Evolutionary conservation across 306 rosid genomes (phyloP).

Genomic region (Medicago arabica): DNA sequence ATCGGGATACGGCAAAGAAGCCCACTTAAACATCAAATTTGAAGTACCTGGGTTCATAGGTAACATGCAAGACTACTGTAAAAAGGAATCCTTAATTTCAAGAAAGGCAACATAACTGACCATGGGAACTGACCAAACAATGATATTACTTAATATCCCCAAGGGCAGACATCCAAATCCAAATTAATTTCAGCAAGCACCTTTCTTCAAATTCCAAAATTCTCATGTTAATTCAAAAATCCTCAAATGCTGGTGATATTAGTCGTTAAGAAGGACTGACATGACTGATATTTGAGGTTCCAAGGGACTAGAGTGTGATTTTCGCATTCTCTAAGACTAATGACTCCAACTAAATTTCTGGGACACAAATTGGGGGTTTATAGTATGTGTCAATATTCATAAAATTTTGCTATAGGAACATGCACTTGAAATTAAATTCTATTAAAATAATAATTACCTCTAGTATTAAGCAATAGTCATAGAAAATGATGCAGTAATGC

Average conservation of each 20-base stretch:
- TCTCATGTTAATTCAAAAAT: neutral
- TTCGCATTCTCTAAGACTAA: neutral
- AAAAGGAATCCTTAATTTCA: conserved; percentile 4
- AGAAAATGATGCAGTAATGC: neutral
- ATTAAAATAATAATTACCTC: neutral
- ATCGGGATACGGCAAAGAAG: neutral
- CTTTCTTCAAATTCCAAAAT: neutral
- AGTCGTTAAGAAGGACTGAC: neutral
- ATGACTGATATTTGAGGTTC: conserved; percentile 5
- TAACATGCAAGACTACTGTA: neutral
- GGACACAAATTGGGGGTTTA: neutral
- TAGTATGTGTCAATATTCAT: neutral
- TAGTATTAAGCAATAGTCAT: neutral
- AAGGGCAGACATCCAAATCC: neutral
- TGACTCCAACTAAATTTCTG: neutral
- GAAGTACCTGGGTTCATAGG: neutral
- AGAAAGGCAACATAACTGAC: neutral
- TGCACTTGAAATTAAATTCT: conserved; percentile 10
- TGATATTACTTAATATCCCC: no score
- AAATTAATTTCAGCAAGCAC: conserved; percentile 2
- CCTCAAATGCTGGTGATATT: neutral
- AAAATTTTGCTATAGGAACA: conserved; percentile 6
- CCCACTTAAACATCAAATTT: neutral
- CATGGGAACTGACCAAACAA: neutral
- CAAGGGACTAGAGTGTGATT: neutral